Conservation (phyloP, 176 grass and related monocot species). For the Avena insularis region DNA sequence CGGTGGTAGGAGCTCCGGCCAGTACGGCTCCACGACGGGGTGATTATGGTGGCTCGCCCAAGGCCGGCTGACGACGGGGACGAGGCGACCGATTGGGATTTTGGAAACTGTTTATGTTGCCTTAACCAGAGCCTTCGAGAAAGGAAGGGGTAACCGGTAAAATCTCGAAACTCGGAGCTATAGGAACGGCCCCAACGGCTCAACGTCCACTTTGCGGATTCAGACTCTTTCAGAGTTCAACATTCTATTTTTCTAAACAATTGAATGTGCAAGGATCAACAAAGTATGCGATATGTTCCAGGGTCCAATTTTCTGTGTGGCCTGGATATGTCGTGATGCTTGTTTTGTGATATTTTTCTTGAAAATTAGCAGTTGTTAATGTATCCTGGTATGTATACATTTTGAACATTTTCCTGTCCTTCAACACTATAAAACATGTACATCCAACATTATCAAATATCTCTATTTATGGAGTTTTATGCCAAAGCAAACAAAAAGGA, state of each 20-base stretch:
- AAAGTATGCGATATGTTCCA: too few relatives aligned
- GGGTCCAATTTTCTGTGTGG: too few relatives aligned
- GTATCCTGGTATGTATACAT: too few relatives aligned
- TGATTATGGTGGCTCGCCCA: background rate
- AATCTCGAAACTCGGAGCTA: background rate
- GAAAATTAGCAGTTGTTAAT: too few relatives aligned
- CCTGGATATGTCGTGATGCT: too few relatives aligned
- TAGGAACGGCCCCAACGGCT: background rate
- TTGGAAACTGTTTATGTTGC: slow-evolving; percentile 18
- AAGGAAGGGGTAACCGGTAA: background rate
- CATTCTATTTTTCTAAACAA: background rate
- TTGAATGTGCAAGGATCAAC: background rate
- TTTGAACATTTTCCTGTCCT: too few relatives aligned
- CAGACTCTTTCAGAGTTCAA: background rate
- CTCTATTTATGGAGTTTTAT: too few relatives aligned
- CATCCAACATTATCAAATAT: too few relatives aligned
- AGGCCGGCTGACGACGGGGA: background rate
- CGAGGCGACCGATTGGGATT: slow-evolving; percentile 20
- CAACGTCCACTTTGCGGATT: background rate
- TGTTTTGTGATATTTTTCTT: too few relatives aligned
- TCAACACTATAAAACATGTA: too few relatives aligned
- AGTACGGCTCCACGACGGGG: background rate
- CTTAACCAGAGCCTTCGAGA: background rate
- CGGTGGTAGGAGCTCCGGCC: slow-evolving; percentile 15
- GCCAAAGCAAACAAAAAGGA: too few relatives aligned